Evolutionary conservation across 441 rosid genomes (phyloP), one percentile per base, ranked within the genome.

Genomic region (Capsella rubella): DNA sequence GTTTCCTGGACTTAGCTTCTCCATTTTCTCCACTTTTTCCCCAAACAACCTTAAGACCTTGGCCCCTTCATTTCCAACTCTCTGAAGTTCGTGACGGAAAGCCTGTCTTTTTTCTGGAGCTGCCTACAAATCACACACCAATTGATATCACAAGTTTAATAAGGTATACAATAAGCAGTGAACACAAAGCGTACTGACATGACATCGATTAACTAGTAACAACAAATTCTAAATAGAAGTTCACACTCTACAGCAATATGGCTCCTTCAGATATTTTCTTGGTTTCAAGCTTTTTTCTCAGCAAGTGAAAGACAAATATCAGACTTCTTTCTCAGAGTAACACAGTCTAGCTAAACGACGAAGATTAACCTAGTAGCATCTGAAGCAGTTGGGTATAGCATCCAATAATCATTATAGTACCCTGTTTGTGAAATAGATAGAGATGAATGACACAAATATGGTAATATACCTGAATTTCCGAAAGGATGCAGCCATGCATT

Each of bases 51-150:
- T 85, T 25, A 95, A 62, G 5, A 90, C 84, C 75, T 87, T 90
- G 25, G 95, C 92, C 52, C 97, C 98, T 76, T 82, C 95, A 42
- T 82, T 86, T 9, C 99, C 92, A 45, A 90, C 97, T 78, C 80
- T 89, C 50, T 86, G 96, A 37, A 95, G 97, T 82, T 87, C 95
- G 0, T 43, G 64, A 0, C 82, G 76, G 65, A 95, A 92, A 11
- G 76, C 87, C 32, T 78, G 83, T 61, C 96, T 86, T 87, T 89
- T 92, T 13, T 90, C 98, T 39, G 90, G 84, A 2, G 95, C 89
- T 45, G 99, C 97, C 99, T 94, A 64, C 58, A 67, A 60, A 61
- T 50, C 58, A 49, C 40, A 56, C 49, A 62, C 67, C 57, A n/a
- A 62, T 68, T 46, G 50, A 46, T 46, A n/a, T 45, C 10, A 15